phyloP scores from a whole-genome alignment of 2,329 filamentous ascomycete genomes.

The Capronia epimyces region DNA sequence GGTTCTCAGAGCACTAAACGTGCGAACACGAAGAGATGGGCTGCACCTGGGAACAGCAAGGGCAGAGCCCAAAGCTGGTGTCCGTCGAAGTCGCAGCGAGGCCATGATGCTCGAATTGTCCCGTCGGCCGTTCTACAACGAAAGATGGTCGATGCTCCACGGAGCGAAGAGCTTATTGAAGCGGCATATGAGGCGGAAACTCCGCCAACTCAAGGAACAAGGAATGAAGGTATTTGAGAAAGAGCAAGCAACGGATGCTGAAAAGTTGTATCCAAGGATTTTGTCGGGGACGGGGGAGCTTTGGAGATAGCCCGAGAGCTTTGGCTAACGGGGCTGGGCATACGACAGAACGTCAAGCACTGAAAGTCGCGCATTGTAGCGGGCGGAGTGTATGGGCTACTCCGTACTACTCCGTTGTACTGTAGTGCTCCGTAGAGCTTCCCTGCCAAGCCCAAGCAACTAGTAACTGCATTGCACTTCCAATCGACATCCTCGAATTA shows the following conservation, averaged over 20 bases:
- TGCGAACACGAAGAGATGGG: slow-evolving; percentile 14
- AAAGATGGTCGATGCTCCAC: slow-evolving; percentile 18
- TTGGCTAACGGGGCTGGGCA: slow-evolving; percentile 11
- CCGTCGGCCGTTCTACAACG: slow-evolving; percentile 6
- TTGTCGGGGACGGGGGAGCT: slow-evolving; percentile 13
- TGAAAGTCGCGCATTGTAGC: slow-evolving; percentile 7
- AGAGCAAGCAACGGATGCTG: not conserved
- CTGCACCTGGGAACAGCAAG: slow-evolving; percentile 20
- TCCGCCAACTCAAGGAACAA: slow-evolving; percentile 13
- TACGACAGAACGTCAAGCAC: slow-evolving; percentile 3
- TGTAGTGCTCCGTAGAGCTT: not conserved
- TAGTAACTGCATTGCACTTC: slow-evolving; percentile 16
- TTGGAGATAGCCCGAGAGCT: slow-evolving; percentile 12
- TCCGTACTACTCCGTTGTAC: not conserved
- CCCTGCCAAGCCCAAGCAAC: slow-evolving; percentile 15
- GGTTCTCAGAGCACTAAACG: slow-evolving; percentile 23
- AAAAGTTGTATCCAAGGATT: slow-evolving; percentile 1
- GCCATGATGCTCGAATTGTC: slow-evolving; percentile 19
- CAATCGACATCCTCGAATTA: slow-evolving; percentile 24
- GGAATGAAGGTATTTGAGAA: slow-evolving; percentile 4
- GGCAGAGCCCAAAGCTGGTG: slow-evolving; percentile 22
- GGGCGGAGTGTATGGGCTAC: not conserved
- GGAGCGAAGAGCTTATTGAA: slow-evolving; percentile 18
- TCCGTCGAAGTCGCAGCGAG: slow-evolving; percentile 24
- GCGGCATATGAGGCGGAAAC: slow-evolving; percentile 19